Evolutionary conservation across 2,329 filamentous ascomycete species (phyloP), one percentile per base, ranked within the genome.

Genomic region (Monilinia fructigena): DNA sequence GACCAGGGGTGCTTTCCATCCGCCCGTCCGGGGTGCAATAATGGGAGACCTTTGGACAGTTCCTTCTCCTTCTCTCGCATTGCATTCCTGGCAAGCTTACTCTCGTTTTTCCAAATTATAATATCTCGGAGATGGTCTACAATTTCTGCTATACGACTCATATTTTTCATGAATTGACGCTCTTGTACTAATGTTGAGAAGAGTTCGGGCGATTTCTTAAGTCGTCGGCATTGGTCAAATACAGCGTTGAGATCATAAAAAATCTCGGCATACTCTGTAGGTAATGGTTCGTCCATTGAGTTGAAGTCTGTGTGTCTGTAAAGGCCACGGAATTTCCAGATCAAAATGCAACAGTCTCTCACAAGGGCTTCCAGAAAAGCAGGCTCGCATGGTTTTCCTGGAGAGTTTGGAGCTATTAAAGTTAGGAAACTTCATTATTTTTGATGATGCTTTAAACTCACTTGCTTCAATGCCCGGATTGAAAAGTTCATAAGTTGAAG

Each of bases 131-230:
- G 45, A 55, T 35, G 16, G 28, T 55, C 52, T n/a, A 55, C 28
- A 38, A 55, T 5, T 55, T 55, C 52, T 6, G 52, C 52, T 55
- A 55, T 38, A 35, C 28, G 52, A 35, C 52, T n/a, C 35, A 45
- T 59, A 12, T 59, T 45, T 20, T 42, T 23, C 56, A 59, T 59
- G 16, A 42, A 40, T 48, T 48, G 26, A 38, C 28, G 28, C n/a
- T 20, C 35, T 23, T 45, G 42, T n/a, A 26, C 7, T n/a, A 48
- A 47, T 4, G 52, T 55, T 47, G 67, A 60, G 8, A 68, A 66
- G n/a, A 68, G 67, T 45, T 66, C 48, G 4, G 67, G 67, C 10
- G 64, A 35, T 28, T 18, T 48, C 35, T 63, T 61, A 26, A 68
- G 47, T 53, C 67, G 58, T 4, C 20, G 45, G 53, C 64, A 68